Evolutionary conservation across 1,139 yeast species (phyloP), one percentile per base, ranked within the genome.

Genomic region (Nakaseomyces sp.): DNA sequence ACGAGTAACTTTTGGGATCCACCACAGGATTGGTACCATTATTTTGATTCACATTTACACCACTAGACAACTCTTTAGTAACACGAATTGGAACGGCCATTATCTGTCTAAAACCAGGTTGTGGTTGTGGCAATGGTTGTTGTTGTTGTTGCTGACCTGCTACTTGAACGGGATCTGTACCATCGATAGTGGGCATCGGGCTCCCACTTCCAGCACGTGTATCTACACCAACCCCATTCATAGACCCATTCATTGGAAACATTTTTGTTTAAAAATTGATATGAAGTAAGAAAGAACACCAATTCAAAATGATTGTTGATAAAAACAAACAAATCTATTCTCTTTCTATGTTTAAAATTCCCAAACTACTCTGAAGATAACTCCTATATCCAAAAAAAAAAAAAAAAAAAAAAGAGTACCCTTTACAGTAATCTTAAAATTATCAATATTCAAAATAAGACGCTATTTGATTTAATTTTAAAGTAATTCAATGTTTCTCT

Each of bases 11-110:
- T 40, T 56, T n/a, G 3, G 57, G 50, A 38, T 49, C 51, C 40
- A 44, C 47, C 9, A 26, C 37, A 12, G 40, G 20, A 7, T 19
- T 26, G 13, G 4, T 19, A 9, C 20, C 25, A 17, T 17, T n/a
- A 8, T n/a, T 9, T n/a, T 8, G 16, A 49, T 45, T 5, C 1
- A 20, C 9, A 37, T 19, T 20, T 1, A 49, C 44, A 15, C 64
- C 64, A 44, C 51, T 54, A 9, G 63, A 57, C 43, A 58, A 60
- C 17, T 52, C 51, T 41, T 61, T 50, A 2, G 57, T 44, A 2
- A 61, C 63, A 22, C 48, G 52, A 19, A 61, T 55, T 5, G 64
- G 64, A 24, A 49, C 51, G 2, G 65, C 60, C n/a, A 48, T 35
- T 44, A 24, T 60, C 45, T 9, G 52, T 48, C 43, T 54, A 47